Evolutionary conservation across 2,329 filamentous ascomycete genomes (phyloP), one percentile per base, ranked within the genome.

Genomic region (Pseudocercospora fijiensis): DNA sequence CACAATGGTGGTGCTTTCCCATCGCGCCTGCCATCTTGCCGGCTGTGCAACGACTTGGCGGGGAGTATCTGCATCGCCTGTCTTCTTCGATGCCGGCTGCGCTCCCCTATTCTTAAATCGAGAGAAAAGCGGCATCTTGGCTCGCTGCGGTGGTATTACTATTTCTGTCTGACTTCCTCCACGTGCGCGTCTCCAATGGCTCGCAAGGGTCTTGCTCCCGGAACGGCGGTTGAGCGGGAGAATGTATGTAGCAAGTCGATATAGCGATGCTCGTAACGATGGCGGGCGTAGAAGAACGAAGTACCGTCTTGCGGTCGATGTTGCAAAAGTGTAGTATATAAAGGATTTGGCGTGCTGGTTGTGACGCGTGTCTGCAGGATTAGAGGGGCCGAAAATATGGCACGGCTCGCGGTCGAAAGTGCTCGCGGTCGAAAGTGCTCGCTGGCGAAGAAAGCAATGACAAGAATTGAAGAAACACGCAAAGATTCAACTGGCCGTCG

Each of bases 1-100:
- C 59, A 91, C 89, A 69, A 99, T 88, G 53, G 88, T 86, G 60
- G 85, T 90, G 74, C 94, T 89, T 67, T 87, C 84, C 86, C 92
- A 99, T 68, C 92, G 97, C 90, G 65, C 91, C 90, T 75, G 68
- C 90, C 92, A 97, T 77, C 85, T 85, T 26, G 60, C 63, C 61
- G 90, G 90, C 79, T 92, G 92, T 65, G 83, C 78, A 10, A 30
- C 28, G n/a, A 26, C 28, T 41, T 88, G 86, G 83, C 71, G 71
- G 79, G 85, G 59, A 55, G 67, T 69, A 63, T 60, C 62, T 33
- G 62, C 45, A 58, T 68, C 66, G 30, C 68, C 61, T 51, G 72
- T 66, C 27, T 65, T 64, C 80, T 92, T 90, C 64, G 80, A 79
- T 77, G 86, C 88, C 63, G 73, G 80, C 76, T 70, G 81, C 79